These are phyloP conservation scores for Fraxinus greggii DNA, from an alignment of 305 asterid species.

Conservation along the genomic window DNA sequence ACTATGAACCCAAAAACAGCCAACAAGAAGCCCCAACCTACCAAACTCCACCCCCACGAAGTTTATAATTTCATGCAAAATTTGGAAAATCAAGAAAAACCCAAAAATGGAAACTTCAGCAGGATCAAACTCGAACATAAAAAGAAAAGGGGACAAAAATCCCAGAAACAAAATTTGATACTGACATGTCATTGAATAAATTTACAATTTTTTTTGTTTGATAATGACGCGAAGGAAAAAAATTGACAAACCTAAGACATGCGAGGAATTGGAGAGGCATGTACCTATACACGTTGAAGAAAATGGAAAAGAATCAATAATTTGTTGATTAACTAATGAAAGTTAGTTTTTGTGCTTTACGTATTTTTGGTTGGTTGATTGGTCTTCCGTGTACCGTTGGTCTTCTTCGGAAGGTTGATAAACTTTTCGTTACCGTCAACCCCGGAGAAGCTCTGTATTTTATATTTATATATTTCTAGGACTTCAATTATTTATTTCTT, in stretches of 20 bases:
- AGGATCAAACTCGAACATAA: neutral
- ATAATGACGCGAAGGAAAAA: neutral
- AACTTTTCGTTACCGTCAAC: conserved; percentile 39
- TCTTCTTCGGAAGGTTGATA: conserved; percentile 43
- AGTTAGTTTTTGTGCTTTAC: neutral
- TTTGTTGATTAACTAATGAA: neutral
- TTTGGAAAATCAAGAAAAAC: conserved; percentile 17
- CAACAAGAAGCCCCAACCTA: neutral
- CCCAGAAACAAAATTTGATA: neutral
- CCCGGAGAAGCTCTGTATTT: conserved; percentile 32
- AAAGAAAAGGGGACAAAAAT: neutral
- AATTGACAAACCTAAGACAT: conserved; percentile 33
- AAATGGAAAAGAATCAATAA: conserved; percentile 4
- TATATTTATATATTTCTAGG: too few species aligned
- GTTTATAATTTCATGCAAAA: conserved; percentile 13
- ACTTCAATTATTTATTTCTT: neutral
- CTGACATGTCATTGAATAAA: neutral
- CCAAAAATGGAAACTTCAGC: neutral
- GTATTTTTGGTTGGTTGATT: conserved; percentile 29
- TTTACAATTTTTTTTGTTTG: conserved; percentile 11
- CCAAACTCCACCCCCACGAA: conserved; percentile 7
- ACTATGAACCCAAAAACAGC: neutral
- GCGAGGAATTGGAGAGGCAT: conserved; percentile 25
- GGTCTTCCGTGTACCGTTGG: conserved; percentile 55
- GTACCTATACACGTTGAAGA: conserved; percentile 28